Conservation (phyloP, 805 yeast genomes). For the Candida bentonensis region DNA sequence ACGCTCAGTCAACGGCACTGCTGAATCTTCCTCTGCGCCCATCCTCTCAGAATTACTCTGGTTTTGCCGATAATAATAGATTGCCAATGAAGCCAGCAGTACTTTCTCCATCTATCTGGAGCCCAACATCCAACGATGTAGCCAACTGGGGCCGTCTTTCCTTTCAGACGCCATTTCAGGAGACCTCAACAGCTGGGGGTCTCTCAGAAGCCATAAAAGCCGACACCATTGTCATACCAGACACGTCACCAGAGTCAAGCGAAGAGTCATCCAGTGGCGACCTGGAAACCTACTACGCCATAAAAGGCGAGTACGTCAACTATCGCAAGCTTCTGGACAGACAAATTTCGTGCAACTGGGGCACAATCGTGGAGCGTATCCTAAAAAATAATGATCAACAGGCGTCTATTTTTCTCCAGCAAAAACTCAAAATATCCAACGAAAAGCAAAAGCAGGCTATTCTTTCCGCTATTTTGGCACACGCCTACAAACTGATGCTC, state of each 20-base stretch:
- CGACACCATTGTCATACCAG: too few species aligned
- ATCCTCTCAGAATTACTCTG: too few species aligned
- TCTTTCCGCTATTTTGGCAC: conserved; percentile 17
- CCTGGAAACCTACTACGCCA: background rate
- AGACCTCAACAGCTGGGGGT: too few species aligned
- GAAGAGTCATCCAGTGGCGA: too few species aligned
- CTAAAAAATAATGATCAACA: conserved; percentile 24
- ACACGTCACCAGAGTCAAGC: too few species aligned
- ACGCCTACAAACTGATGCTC: conserved; percentile 21
- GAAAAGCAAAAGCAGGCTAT: conserved; percentile 19
- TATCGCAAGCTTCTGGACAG: background rate
- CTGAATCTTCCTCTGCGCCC: too few species aligned
- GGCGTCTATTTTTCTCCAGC: conserved; percentile 28
- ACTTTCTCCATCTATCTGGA: background rate
- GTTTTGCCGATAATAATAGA: too few species aligned
- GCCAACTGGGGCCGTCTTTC: too few species aligned
- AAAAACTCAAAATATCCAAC: conserved; percentile 21
- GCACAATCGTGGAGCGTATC: background rate
- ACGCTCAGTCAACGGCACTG: too few species aligned
- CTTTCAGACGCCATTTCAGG: too few species aligned
- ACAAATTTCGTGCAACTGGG: background rate
- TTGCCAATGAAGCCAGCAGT: background rate
- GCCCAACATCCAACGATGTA: too few species aligned
- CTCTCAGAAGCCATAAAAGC: too few species aligned
- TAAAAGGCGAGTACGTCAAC: background rate